phyloP scores from a whole-genome alignment of 805 yeast genomes.

The Saccharomycopsis olivae region DNA sequence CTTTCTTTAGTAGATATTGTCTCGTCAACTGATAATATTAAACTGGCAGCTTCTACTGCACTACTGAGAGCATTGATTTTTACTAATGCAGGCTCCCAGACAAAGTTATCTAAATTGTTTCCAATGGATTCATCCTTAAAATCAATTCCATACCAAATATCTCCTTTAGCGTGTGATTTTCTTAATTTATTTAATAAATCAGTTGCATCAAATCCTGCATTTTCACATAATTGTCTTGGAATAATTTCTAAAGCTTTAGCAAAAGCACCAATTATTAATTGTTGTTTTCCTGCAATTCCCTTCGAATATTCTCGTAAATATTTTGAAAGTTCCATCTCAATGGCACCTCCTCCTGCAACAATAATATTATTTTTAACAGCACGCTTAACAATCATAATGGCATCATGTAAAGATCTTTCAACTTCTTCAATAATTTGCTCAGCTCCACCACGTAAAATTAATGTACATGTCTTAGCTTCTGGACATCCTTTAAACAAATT shows the following conservation, averaged over 20 bases:
- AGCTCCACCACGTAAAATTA: slow-evolving; percentile 93
- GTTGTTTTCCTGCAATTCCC: slow-evolving; percentile 92
- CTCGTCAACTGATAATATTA: slow-evolving; percentile 92
- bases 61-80: slow-evolving; percentile 88
- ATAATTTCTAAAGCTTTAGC: slow-evolving; percentile 93
- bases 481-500: slow-evolving; percentile 91
- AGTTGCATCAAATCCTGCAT: slow-evolving; percentile 98
- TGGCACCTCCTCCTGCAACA: slow-evolving; percentile 99
- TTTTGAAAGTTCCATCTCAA: slow-evolving; percentile 93
- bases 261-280: slow-evolving; percentile 80
- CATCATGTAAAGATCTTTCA: slow-evolving; percentile 95
- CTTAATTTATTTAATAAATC: slow-evolving; percentile 84
- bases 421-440: slow-evolving; percentile 98
- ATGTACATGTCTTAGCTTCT: slow-evolving; percentile 84
- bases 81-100: slow-evolving; percentile 97
- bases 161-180: slow-evolving; percentile 91
- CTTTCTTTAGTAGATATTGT: slow-evolving; percentile 70
- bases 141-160: slow-evolving; percentile 86
- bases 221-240: slow-evolving; percentile 96
- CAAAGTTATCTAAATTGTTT: slow-evolving; percentile 74
- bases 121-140: slow-evolving; percentile 76
- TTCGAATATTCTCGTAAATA: slow-evolving; percentile 79
- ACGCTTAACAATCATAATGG: slow-evolving; percentile 95
- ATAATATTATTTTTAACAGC: slow-evolving; percentile 78
- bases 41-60: slow-evolving; percentile 94